Evolutionary conservation across 352 stramenopile species (phyloP).

Genomic region (Phytophthora boehmeriae): DNA sequence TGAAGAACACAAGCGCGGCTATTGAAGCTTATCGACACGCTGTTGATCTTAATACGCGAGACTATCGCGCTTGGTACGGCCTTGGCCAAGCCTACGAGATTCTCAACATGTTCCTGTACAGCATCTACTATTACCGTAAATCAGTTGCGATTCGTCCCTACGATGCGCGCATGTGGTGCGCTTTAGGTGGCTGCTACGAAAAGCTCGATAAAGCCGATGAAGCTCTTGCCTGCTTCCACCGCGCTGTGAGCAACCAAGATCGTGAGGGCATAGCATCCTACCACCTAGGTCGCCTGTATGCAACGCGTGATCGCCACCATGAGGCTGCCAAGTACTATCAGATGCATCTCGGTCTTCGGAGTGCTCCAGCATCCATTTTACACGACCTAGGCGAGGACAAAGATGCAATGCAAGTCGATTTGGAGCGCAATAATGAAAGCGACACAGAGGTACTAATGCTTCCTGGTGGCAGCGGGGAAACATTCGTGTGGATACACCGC

Average conservation of each 20-base stretch:
- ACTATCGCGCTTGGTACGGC: constrained; percentile 99
- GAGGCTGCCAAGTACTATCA: constrained; percentile 79
- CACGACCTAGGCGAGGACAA: constrained; percentile 23
- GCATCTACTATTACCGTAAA: constrained; percentile 99
- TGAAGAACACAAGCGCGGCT: constrained; percentile 97
- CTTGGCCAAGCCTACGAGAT: constrained; percentile 99
- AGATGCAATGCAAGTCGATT: constrained; percentile 1
- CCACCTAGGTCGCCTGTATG: constrained; percentile 66
- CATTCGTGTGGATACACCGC: constrained; percentile 67
- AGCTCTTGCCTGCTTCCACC: constrained; percentile 76
- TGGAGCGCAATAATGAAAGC: constrained; percentile 10
- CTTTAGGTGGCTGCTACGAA: constrained; percentile 89
- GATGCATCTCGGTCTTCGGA: constrained; percentile 61
- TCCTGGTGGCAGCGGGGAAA: constrained; percentile 31
- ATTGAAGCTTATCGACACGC: constrained; percentile 97
- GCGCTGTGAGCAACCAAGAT: constrained; percentile 78
- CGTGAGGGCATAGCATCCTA: constrained; percentile 78
- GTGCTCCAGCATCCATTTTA: constrained; percentile 26
- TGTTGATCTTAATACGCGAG: constrained; percentile 90
- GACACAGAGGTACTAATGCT: constrained; percentile 34
- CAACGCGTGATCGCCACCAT: constrained; percentile 49
- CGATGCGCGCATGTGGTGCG: constrained; percentile 98
- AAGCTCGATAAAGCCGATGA: constrained; percentile 75
- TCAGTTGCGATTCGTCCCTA: constrained; percentile 94
- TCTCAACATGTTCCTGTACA: constrained; percentile 98